Base-by-base conservation (phyloP, 2,329 filamentous ascomycete species). In the Penicillium sp. region DNA sequence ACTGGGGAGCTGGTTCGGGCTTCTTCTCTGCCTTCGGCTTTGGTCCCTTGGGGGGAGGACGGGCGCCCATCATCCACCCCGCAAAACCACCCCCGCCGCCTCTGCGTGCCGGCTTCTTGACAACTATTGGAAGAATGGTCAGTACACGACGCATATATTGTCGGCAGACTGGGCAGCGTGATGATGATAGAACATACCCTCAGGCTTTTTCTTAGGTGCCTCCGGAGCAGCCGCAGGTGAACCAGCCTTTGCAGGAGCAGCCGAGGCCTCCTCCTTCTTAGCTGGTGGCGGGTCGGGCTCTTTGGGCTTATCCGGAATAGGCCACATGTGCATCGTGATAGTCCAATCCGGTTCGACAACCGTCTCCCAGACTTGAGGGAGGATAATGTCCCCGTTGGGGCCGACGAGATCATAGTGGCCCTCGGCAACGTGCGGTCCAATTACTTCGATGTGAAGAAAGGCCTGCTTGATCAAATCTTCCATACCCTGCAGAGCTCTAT, bases 401-500 rank as follows among this genome's bases (percentile, higher is more conserved):
- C 89, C 91, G 53, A 91, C 83, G 43, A 95, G 79, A 72, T 95
- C 91, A 74, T 92, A 95, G 69, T 91, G 89, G 1, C 91, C 90
- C 58, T 90, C 84, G 64, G 87, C 85, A 27, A 95, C 90, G 66
- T 92, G 89, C 16, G 87, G 87, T 0, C 89, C 89, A 55, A 94
- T 87, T 13, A 88, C 80, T 50, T 92, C 90, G 51, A 95, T 88
- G 66, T 93, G 89, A 19, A 89, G 73, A 71, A 95, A 95, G 18
- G 91, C 91, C 78, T 94, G 90, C 70, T 89, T 89, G 73, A 95
- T 94, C 39, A 95, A 83, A 49, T 91, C 88, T 73, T 94, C 90
- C 90, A 95, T 94, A 18, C 90, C 90, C 89, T 93, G 66, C 41
- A 52, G n/a, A 22, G 33, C 41, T 11, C 41, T 9, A 18, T 62